Conservation (phyloP, 495 filamentous ascomycete genomes). For the Extremus antarcticus region DNA sequence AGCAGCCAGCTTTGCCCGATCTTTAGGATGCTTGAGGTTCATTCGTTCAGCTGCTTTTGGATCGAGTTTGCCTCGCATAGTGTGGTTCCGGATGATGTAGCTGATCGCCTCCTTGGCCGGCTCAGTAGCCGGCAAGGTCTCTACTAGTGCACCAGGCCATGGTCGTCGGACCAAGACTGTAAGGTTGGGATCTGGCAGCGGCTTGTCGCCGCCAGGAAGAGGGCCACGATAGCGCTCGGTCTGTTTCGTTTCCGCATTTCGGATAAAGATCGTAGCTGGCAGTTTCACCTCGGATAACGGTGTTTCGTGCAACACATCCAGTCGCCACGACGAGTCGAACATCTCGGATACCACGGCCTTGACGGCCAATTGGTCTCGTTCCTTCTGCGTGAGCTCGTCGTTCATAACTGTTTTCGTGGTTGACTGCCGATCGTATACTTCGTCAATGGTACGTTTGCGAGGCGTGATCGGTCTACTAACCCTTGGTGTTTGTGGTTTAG, state of each 20-base stretch:
- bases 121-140: slow-evolving; percentile 52
- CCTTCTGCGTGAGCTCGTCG: slow-evolving; percentile 10
- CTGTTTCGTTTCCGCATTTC: slow-evolving; percentile 51
- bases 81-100: slow-evolving; percentile 70
- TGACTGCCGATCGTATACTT: slow-evolving; percentile 29
- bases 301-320: slow-evolving; percentile 56
- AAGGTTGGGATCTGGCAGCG: slow-evolving; percentile 45
- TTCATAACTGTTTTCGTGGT: slow-evolving; percentile 12
- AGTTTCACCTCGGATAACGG: slow-evolving; percentile 53
- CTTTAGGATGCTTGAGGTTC: slow-evolving; percentile 41
- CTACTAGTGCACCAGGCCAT: slow-evolving; percentile 65
- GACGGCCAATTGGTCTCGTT: slow-evolving; percentile 29
- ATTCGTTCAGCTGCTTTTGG: slow-evolving; percentile 47
- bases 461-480: slow-evolving; percentile 28
- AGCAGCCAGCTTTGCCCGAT: slow-evolving; percentile 41
- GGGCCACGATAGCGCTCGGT: slow-evolving; percentile 59
- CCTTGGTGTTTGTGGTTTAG: not conserved
- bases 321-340: slow-evolving; percentile 68
- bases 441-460: slow-evolving; percentile 53
- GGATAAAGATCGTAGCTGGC: slow-evolving; percentile 59
- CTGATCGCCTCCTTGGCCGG: slow-evolving; percentile 59
- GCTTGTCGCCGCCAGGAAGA: slow-evolving; percentile 37
- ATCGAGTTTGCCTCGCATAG: slow-evolving; percentile 70
- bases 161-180: slow-evolving; percentile 66
- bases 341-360: slow-evolving; percentile 59